Evolutionary conservation across 495 filamentous ascomycete species (phyloP).

Genomic region (Pyronema omphalodes): DNA sequence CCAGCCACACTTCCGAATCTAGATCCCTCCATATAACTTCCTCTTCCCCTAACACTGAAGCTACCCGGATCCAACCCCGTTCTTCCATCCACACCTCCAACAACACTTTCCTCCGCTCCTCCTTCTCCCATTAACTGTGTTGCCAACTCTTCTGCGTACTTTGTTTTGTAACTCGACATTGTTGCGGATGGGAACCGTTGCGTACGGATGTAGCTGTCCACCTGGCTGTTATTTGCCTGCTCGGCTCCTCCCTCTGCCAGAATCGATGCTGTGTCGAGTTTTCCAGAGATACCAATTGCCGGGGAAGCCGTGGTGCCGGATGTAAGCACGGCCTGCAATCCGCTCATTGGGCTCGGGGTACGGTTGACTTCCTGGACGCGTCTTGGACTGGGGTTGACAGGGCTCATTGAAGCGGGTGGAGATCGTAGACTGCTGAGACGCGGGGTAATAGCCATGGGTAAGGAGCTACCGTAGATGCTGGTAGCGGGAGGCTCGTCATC

Average conservation of each 20-base stretch:
- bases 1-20: slow-evolving; percentile 2
- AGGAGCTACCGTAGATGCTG: slow-evolving; percentile 15
- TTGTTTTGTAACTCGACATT: slow-evolving; percentile 14
- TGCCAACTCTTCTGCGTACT: slow-evolving; percentile 19
- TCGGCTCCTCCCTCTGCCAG: neutral
- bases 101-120: slow-evolving; percentile 15
- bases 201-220: slow-evolving; percentile 17
- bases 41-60: slow-evolving; percentile 6
- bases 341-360: neutral
- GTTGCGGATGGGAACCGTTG: slow-evolving; percentile 16
- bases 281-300: neutral
- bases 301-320: neutral
- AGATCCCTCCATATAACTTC: neutral
- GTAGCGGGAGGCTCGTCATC: neutral
- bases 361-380: slow-evolving; percentile 3
- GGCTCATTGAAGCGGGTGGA: slow-evolving; percentile 14
- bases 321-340: no score
- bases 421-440: slow-evolving; percentile 12
- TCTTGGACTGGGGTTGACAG: slow-evolving; percentile 6
- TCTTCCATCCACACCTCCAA: slow-evolving; percentile 21
- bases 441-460: slow-evolving; percentile 19
- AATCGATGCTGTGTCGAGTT: neutral
- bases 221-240: slow-evolving; percentile 7
- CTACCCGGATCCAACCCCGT: slow-evolving; percentile 23
- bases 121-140: slow-evolving; percentile 11